Percentiles rank a stretch among this genome's conserved stretches.
These are phyloP conservation scores for Diaporthe citriasiana DNA, from an alignment of 2,329 filamentous ascomycete species.

Conservation along the genomic window DNA sequence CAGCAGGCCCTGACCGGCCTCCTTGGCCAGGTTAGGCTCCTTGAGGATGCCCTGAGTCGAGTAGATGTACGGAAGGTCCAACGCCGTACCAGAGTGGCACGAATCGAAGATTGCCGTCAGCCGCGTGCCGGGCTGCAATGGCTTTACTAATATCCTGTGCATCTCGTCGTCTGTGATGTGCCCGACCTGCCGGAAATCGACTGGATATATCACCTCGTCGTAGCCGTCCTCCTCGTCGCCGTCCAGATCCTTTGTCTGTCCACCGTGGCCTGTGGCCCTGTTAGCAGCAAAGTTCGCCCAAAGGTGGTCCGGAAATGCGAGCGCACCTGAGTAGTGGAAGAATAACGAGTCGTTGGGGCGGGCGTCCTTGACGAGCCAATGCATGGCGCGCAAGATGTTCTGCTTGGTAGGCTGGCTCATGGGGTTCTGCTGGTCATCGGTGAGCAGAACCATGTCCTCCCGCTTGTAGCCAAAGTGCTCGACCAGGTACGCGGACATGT, in stretches of 20 bases:
- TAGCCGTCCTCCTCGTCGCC: slow-evolving; percentile 87
- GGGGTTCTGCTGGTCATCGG: slow-evolving; percentile 95
- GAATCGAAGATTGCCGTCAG: slow-evolving; percentile 76
- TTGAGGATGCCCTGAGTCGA: slow-evolving; percentile 78
- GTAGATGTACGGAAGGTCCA: slow-evolving; percentile 78
- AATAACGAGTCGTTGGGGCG: slow-evolving; percentile 94
- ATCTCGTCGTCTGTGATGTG: slow-evolving; percentile 89
- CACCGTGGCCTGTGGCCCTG: slow-evolving; percentile 74
- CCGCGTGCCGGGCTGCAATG: slow-evolving; percentile 68
- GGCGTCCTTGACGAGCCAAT: slow-evolving; percentile 96
- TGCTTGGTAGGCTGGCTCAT: slow-evolving; percentile 98
- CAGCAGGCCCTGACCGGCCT: slow-evolving; percentile 75
- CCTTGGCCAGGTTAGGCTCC: slow-evolving; percentile 77
- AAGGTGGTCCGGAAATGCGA: background rate
- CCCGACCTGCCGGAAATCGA: slow-evolving; percentile 83
- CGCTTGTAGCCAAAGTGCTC: slow-evolving; percentile 92
- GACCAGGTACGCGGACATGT: slow-evolving; percentile 93
- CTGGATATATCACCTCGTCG: slow-evolving; percentile 87
- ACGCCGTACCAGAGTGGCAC: slow-evolving; percentile 76
- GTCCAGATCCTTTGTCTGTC: slow-evolving; percentile 84
- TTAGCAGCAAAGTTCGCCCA: background rate
- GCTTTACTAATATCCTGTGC: slow-evolving; percentile 78
- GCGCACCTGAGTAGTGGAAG: slow-evolving; percentile 93
- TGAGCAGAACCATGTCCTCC: slow-evolving; percentile 97
- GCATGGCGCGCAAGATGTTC: slow-evolving; percentile 96